Percentiles rank a stretch among this genome's conserved stretches.
These are phyloP conservation scores for Graphiopsis chlorocephala DNA, from an alignment of 2,329 filamentous ascomycete genomes.

Conservation along the genomic window DNA sequence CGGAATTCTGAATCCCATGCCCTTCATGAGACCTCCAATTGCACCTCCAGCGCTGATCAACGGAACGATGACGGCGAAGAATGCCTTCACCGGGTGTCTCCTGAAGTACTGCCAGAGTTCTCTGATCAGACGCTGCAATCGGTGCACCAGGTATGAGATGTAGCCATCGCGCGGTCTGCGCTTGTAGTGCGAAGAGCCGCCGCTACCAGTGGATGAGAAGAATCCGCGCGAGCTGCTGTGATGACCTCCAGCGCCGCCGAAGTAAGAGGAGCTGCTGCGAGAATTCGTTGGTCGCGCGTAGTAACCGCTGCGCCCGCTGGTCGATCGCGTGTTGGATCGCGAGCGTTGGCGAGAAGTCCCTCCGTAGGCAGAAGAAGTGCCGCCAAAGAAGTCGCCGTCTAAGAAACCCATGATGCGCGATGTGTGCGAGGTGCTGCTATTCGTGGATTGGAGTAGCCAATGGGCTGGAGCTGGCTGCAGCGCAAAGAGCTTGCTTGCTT, in stretches of 20 bases:
- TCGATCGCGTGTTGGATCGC: constrained; percentile 19
- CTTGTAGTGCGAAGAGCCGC: constrained; percentile 66
- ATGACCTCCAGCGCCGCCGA: constrained; percentile 18
- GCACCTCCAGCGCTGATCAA: constrained; percentile 76
- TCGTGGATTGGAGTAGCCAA: constrained; percentile 6
- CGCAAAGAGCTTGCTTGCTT: constrained; percentile 3
- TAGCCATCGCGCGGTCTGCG: constrained; percentile 75
- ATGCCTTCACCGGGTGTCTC: constrained; percentile 80
- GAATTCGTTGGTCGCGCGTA: constrained; percentile 26
- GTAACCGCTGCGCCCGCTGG: constrained; percentile 24
- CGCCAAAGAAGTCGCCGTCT: constrained; percentile 23
- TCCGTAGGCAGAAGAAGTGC: constrained; percentile 27
- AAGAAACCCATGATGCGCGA: constrained; percentile 32
- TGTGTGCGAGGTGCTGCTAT: not conserved
- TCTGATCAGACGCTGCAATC: constrained; percentile 74
- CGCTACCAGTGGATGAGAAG: constrained; percentile 38
- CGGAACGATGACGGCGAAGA: constrained; percentile 85
- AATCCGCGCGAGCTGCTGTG: constrained; percentile 25
- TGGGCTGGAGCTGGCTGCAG: constrained; percentile 14
- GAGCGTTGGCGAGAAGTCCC: constrained; percentile 25
- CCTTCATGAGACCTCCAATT: constrained; percentile 70
- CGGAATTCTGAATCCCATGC: constrained; percentile 77
- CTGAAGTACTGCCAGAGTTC: constrained; percentile 80
- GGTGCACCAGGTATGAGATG: constrained; percentile 67
- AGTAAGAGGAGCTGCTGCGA: constrained; percentile 21